These are phyloP conservation scores for Haplosporangium gracile DNA, from an alignment of 192 early-diverging fungal genomes.

Conservation along the genomic window DNA sequence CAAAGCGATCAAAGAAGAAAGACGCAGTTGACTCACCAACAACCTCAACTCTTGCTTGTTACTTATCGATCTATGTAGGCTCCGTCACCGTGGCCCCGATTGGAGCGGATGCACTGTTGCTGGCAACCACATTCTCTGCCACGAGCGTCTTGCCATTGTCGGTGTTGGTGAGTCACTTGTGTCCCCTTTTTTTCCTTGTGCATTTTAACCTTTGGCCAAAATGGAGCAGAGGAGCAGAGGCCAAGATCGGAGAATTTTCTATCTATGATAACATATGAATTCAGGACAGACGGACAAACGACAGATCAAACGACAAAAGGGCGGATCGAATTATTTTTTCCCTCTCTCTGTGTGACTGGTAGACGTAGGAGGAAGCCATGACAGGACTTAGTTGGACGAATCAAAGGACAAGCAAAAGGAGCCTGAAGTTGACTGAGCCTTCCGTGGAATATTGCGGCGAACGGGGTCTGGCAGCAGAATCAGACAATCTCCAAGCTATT, in stretches of 20 bases:
- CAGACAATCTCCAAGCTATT: slow-evolving; percentile 4
- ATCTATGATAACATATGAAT: not conserved
- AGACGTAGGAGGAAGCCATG: not conserved
- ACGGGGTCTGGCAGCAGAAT: not conserved
- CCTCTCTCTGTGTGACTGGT: not conserved
- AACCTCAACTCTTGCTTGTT: not conserved
- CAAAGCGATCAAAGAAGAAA: not conserved
- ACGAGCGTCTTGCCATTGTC: slow-evolving; percentile 98
- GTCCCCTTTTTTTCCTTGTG: not conserved
- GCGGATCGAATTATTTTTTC: slow-evolving; percentile 7
- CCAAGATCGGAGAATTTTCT: slow-evolving; percentile 15
- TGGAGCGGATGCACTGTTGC: slow-evolving; percentile 92
- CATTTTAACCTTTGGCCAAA: not conserved
- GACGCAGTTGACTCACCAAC: not conserved
- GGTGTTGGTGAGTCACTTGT: slow-evolving; percentile 83
- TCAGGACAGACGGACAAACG: too few species aligned
- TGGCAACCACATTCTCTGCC: slow-evolving; percentile 92
- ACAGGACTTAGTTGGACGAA: not conserved
- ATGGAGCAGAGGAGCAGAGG: not conserved
- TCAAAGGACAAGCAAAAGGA: not conserved
- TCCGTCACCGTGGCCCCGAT: slow-evolving; percentile 99
- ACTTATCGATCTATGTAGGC: slow-evolving; percentile 53
- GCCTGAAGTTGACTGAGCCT: not conserved
- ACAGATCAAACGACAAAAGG: not conserved
- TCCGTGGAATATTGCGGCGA: not conserved